Percentiles rank a stretch among this genome's conserved stretches.
Evolutionary conservation across 192 early-diverging fungal genomes (phyloP).

Genomic region (Backusella circina): DNA sequence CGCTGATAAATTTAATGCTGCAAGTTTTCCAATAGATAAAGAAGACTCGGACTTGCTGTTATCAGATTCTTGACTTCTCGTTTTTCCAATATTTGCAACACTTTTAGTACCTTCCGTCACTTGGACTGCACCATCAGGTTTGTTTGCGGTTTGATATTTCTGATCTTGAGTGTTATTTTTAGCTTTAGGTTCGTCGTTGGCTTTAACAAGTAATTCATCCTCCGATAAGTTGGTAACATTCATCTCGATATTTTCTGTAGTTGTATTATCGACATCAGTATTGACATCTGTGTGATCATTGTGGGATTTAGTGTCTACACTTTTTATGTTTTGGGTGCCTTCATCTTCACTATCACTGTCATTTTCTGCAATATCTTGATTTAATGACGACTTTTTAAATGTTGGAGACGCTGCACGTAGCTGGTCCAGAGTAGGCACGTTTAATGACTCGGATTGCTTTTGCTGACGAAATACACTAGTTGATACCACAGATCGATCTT

Average conservation of each 20-base stretch:
- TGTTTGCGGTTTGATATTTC: not conserved
- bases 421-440: conserved; percentile 6
- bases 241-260: not conserved
- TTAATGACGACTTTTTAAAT: not conserved
- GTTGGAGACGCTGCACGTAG: not conserved
- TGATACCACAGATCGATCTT: conserved; percentile 16
- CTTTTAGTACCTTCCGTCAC: not conserved
- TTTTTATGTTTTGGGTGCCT: not conserved
- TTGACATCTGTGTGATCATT: not conserved
- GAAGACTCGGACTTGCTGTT: not conserved
- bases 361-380: not conserved
- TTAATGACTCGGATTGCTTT: not conserved
- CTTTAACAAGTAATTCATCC: not conserved
- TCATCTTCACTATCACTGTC: conserved; percentile 6
- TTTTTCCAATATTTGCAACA: not conserved
- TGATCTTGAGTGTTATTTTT: not conserved
- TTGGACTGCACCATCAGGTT: not conserved
- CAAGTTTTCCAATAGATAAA: not conserved
- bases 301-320: not conserved
- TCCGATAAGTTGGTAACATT: not conserved
- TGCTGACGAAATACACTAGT: conserved; percentile 19
- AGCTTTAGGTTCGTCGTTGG: not conserved
- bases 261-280: not conserved
- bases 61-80: not conserved
- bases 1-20: not conserved